Evolutionary conservation across 208 protist species (phyloP), one percentile per base, ranked within the genome.

Genomic region (Acanthamoeba lenticulata): DNA sequence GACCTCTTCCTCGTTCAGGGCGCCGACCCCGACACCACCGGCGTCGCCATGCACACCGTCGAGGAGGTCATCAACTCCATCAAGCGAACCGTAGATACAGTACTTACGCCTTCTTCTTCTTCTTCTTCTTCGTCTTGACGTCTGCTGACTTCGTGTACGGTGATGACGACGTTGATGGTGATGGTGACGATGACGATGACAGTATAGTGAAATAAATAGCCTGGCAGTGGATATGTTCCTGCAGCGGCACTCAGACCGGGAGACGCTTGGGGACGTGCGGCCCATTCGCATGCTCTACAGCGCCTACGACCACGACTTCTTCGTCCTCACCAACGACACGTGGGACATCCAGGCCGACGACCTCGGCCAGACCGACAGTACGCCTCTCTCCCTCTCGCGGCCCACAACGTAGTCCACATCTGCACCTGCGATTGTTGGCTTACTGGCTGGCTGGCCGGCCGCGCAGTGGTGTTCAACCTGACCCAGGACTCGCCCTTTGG

Each of bases 281-380:
- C 83, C 83, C 17, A 90, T 90, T 6, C 13, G 29, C 3, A 27
- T 90, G 29, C 19, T 21, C 13, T 90, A 38, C 83, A 90, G 83
- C 83, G 5, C 49, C 49, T 90, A 90, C 38, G 15, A 19, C 21
- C 83, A 65, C 49, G 38, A 60, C 52, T 90, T 90, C 83, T 90
- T 90, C 55, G 21, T 34, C 2, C 2, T 93, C 5, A n/a, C 6
- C 52, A 93, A 93, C 44, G 38, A 34, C 57, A 44, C 60, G 44
- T 93, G 88, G 88, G 88, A 93, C 19, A 93, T 93, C 27, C n/a
- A 45, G 11, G 88, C 60, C 21, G 60, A 57, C 88, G 47, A 77
- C 88, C 15, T 49, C 7, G 3, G 17, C 6, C 42, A 77, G 17
- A 57, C 2, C 88, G 88, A 93, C n/a, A 15, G 62, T 57, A 40